Percentiles rank a stretch among this genome's conserved stretches.
Conservation (phyloP, 192 early-diverging fungal species). For the Backusella psychrophila region DNA sequence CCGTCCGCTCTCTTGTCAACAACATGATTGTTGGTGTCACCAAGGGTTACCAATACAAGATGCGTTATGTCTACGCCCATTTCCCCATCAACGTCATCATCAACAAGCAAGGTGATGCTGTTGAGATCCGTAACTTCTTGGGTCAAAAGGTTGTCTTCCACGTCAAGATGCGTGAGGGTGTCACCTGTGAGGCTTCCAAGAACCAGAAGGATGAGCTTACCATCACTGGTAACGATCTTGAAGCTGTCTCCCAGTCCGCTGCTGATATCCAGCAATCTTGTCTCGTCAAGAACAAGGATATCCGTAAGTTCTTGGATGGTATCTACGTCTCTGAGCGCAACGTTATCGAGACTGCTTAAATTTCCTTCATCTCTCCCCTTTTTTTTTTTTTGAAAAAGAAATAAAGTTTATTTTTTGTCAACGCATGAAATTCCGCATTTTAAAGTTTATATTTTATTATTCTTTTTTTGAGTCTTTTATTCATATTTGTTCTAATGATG, state of each 20-base stretch:
- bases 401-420: background rate
- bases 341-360: constrained; percentile 50
- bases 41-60: constrained; percentile 98
- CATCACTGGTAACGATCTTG: constrained; percentile 90
- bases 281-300: constrained; percentile 98
- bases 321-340: constrained; percentile 45
- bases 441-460: no score
- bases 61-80: constrained; percentile 98
- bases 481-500: background rate
- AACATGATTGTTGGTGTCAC: constrained; percentile 99
- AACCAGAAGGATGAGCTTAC: constrained; percentile 93
- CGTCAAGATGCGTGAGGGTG: constrained; percentile 84
- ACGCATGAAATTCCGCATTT: background rate
- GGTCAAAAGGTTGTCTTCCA: constrained; percentile 91
- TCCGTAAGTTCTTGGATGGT: constrained; percentile 81
- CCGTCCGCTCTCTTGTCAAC: constrained; percentile 89
- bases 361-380: background rate
- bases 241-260: constrained; percentile 93
- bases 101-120: constrained; percentile 63
- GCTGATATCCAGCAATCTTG: constrained; percentile 94
- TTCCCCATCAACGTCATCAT: constrained; percentile 98
- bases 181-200: constrained; percentile 71
- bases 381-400: background rate
- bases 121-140: constrained; percentile 98
- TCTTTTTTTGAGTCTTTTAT: background rate